A percentile compares a stretch with the other conserved stretches of the same genome.
Evolutionary conservation across 345 rosid species (phyloP).

Genomic region (Brassica napus): DNA sequence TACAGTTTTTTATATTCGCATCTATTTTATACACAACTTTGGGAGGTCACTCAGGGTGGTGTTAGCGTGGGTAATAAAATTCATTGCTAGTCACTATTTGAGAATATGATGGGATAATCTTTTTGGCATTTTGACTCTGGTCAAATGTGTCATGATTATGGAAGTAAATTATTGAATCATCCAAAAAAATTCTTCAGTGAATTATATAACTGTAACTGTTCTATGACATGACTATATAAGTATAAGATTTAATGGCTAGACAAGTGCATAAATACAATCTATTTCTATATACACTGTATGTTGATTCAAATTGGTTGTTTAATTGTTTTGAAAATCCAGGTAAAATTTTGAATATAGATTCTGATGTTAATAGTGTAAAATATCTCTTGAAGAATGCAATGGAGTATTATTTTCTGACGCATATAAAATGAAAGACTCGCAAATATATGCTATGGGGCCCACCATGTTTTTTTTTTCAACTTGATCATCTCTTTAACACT

Average conservation of each 20-base stretch:
- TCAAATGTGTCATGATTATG: not conserved
- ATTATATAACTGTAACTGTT: too few relatives aligned
- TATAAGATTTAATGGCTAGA: not conserved
- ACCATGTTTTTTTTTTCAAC: slow-evolving; percentile 29
- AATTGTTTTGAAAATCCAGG: not conserved
- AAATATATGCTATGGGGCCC: slow-evolving; percentile 33
- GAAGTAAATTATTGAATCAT: not conserved
- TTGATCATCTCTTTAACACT: slow-evolving; percentile 27
- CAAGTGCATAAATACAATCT: not conserved
- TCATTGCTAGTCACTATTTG: not conserved
- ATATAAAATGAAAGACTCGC: slow-evolving; percentile 32
- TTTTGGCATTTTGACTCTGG: not conserved
- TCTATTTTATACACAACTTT: not conserved
- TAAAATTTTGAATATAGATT: not conserved
- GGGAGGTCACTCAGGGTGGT: too few relatives aligned
- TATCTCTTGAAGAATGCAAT: not conserved
- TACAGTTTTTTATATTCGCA: not conserved
- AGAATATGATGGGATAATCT: not conserved
- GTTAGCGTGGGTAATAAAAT: not conserved
- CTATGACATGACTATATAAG: not conserved
- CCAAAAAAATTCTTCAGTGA: not conserved
- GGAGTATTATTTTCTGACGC: not conserved
- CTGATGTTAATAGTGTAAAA: not conserved
- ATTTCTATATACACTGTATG: not conserved
- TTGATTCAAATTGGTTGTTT: not conserved